phyloP scores from a whole-genome alignment of 495 filamentous ascomycete genomes.

The Penicillium cataractarum region DNA sequence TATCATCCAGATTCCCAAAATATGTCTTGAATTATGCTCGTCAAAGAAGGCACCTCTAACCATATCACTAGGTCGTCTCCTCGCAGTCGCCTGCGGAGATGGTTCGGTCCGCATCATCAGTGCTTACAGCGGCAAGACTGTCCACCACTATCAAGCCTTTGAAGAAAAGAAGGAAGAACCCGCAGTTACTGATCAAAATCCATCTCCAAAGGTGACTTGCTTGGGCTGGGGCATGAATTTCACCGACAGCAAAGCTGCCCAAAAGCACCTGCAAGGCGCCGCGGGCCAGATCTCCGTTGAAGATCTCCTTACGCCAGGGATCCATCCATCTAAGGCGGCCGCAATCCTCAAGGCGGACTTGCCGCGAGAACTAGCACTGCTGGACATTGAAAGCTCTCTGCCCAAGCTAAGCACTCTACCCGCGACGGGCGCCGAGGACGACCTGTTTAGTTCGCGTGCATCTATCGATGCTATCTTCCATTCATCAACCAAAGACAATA shows the following conservation, averaged over 20 bases:
- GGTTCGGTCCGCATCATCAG: slow-evolving; percentile 70
- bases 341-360: slow-evolving; percentile 60
- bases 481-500: slow-evolving; percentile 55
- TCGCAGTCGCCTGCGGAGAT: slow-evolving; percentile 81
- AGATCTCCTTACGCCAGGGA: slow-evolving; percentile 44
- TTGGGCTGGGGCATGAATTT: slow-evolving; percentile 76
- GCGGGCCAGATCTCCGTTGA: slow-evolving; percentile 45
- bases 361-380: slow-evolving; percentile 73
- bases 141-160: slow-evolving; percentile 63
- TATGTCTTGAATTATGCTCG: too few relatives aligned
- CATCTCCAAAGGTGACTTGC: slow-evolving; percentile 54
- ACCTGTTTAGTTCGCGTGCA: slow-evolving; percentile 32
- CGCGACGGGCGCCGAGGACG: slow-evolving; percentile 50
- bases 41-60: neutral
- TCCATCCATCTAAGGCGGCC: slow-evolving; percentile 42
- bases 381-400: slow-evolving; percentile 79
- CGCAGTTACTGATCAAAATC: slow-evolving; percentile 33
- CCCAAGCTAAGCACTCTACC: slow-evolving; percentile 78
- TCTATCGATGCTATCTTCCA: slow-evolving; percentile 38
- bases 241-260: slow-evolving; percentile 56
- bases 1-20: too few relatives aligned
- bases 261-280: slow-evolving; percentile 45
- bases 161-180: slow-evolving; percentile 31
- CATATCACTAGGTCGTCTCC: slow-evolving; percentile 58
- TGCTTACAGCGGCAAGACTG: slow-evolving; percentile 74